phyloP scores from a whole-genome alignment of 352 stramenopile species.

The Halophytophthora polymorphica region DNA sequence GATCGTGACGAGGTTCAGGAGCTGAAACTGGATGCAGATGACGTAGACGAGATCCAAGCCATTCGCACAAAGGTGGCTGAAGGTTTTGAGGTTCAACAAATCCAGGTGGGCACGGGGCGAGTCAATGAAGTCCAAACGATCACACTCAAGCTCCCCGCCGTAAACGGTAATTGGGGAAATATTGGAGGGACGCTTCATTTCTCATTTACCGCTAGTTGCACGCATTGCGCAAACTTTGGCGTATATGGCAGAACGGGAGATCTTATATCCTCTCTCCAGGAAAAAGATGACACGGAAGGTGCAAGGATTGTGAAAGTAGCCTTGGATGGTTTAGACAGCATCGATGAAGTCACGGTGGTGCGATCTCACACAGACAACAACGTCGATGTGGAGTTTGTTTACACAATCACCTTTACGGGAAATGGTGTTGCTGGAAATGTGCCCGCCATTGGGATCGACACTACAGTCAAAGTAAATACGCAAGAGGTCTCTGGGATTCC shows the following conservation, averaged over 20 bases:
- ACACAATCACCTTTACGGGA: slow-evolving; percentile 86
- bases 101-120: slow-evolving; percentile 71
- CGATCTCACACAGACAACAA: slow-evolving; percentile 13
- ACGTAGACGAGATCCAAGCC: slow-evolving; percentile 92
- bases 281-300: slow-evolving; percentile 10
- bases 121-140: slow-evolving; percentile 86
- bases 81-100: slow-evolving; percentile 84
- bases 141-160: slow-evolving; percentile 67
- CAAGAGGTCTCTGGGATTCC: slow-evolving; percentile 21
- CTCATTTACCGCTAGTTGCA: slow-evolving; percentile 66
- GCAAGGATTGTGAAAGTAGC: slow-evolving; percentile 20
- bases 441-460: slow-evolving; percentile 56
- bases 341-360: slow-evolving; percentile 45
- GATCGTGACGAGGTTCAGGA: slow-evolving; percentile 93
- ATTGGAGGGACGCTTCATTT: slow-evolving; percentile 52
- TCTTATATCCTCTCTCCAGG: slow-evolving; percentile 37
- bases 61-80: slow-evolving; percentile 76
- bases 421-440: slow-evolving; percentile 85
- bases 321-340: slow-evolving; percentile 50
- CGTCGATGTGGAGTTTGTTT: slow-evolving; percentile 68
- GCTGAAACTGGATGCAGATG: slow-evolving; percentile 71
- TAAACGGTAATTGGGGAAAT: slow-evolving; percentile 36
- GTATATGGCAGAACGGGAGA: slow-evolving; percentile 43
- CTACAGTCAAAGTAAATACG: slow-evolving; percentile 30
- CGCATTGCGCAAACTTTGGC: slow-evolving; percentile 63